phyloP scores from a whole-genome alignment of 2,329 filamentous ascomycete species.

The Nemania abortiva region DNA sequence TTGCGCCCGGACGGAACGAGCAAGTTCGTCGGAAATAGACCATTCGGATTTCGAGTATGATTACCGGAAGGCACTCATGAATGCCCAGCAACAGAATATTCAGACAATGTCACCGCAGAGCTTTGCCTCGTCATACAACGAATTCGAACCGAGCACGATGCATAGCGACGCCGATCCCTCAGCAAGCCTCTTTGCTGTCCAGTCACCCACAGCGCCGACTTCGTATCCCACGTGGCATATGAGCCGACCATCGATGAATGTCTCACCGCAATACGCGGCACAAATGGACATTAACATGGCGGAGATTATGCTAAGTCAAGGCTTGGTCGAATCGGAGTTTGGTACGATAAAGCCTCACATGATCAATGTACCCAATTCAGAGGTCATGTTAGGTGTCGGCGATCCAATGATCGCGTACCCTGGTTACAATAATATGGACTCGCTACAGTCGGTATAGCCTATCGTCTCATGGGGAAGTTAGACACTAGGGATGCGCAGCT shows the following conservation, averaged over 20 bases:
- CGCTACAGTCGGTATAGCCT: slow-evolving; percentile 44
- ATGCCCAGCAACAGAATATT: slow-evolving; percentile 54
- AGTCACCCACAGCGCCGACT: slow-evolving; percentile 47
- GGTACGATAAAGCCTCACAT: slow-evolving; percentile 68
- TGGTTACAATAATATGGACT: slow-evolving; percentile 62
- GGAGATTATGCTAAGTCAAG: slow-evolving; percentile 62
- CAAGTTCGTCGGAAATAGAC: slow-evolving; percentile 67
- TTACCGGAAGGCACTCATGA: slow-evolving; percentile 64
- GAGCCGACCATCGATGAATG: slow-evolving; percentile 53
- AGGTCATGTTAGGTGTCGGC: slow-evolving; percentile 68
- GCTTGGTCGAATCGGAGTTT: slow-evolving; percentile 64
- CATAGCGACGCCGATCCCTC: slow-evolving; percentile 48
- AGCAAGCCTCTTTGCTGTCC: slow-evolving; percentile 47
- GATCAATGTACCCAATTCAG: slow-evolving; percentile 64
- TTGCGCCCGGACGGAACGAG: slow-evolving; percentile 59
- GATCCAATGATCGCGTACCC: slow-evolving; percentile 69
- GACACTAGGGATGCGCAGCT: not conserved
- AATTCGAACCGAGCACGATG: slow-evolving; percentile 54
- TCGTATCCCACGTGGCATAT: slow-evolving; percentile 54
- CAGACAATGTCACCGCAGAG: slow-evolving; percentile 67
- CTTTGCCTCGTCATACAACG: slow-evolving; percentile 58
- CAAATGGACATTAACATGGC: slow-evolving; percentile 57
- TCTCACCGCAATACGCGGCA: slow-evolving; percentile 58
- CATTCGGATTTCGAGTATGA: slow-evolving; percentile 68
- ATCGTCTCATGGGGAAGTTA: not conserved